Conservation (phyloP, 1,284 basidiomycete species). For the Sporisorium sorghi region DNA sequence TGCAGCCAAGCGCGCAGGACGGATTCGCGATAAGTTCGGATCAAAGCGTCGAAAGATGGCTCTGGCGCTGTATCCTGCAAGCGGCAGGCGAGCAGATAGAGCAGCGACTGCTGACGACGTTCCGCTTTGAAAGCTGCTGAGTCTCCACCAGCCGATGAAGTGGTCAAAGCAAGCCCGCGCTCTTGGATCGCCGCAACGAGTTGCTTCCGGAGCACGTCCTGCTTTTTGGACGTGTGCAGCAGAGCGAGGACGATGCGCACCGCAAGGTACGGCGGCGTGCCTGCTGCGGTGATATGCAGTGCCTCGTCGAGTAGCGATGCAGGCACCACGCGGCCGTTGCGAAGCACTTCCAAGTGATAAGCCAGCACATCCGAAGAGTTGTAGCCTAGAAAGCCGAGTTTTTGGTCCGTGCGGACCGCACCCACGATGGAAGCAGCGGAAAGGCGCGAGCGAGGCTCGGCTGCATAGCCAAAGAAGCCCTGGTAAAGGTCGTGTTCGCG, state of each 20-base stretch:
- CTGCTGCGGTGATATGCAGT: background rate
- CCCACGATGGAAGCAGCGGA: slow-evolving; percentile 19
- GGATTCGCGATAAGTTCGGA: background rate
- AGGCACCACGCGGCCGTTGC: background rate
- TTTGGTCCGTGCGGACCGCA: slow-evolving; percentile 27
- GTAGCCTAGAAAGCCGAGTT: slow-evolving; percentile 38
- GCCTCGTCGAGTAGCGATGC: slow-evolving; percentile 16
- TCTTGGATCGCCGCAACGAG: slow-evolving; percentile 10
- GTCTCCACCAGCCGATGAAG: too few relatives aligned
- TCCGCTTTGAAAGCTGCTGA: background rate
- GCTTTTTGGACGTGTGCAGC: slow-evolving; percentile 8
- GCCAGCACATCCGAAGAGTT: slow-evolving; percentile 29
- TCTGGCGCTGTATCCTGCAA: background rate
- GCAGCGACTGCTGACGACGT: slow-evolving; percentile 10
- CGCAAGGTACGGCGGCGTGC: slow-evolving; percentile 9
- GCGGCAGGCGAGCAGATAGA: slow-evolving; percentile 27
- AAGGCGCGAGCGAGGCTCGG: slow-evolving; percentile 6
- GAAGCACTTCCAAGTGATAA: slow-evolving; percentile 26
- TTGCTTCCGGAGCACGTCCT: slow-evolving; percentile 4
- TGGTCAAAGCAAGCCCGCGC: slow-evolving; percentile 14
- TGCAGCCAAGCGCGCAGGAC: slow-evolving; percentile 14
- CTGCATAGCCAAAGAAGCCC: slow-evolving; percentile 25
- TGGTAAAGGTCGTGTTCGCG: slow-evolving; percentile 32
- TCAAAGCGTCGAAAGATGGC: background rate
- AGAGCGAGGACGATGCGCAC: slow-evolving; percentile 21